Percentiles rank a stretch among this genome's conserved stretches.
These are phyloP conservation scores for Beta corolliflora DNA, from an alignment of 179 eudicot genomes.

Conservation along the genomic window DNA sequence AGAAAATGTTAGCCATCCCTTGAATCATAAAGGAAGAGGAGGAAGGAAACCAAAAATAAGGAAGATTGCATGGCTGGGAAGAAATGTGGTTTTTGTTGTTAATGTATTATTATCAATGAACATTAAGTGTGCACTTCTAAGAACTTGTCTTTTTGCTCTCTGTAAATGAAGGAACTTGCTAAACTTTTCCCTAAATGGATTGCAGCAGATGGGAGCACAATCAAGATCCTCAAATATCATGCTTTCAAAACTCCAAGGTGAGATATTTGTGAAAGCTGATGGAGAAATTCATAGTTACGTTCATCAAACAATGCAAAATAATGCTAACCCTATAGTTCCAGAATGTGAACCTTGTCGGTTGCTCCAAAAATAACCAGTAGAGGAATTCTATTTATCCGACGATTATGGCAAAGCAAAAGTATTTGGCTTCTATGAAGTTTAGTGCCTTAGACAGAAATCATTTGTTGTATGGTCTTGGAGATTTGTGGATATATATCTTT, in stretches of 20 bases:
- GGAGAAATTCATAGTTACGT: background rate
- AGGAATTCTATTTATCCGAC: conserved; percentile 87
- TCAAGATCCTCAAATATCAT: conserved; percentile 89
- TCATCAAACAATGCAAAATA: background rate
- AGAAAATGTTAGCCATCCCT: too few relatives aligned
- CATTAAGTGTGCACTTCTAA: too few relatives aligned
- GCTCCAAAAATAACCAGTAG: conserved; percentile 61
- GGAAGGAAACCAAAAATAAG: too few relatives aligned
- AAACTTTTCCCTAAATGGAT: conserved; percentile 95
- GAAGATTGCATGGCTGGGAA: too few relatives aligned
- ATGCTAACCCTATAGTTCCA: conserved; percentile 52
- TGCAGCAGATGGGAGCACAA: conserved; percentile 94
- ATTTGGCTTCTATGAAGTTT: conserved; percentile 92
- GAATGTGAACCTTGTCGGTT: conserved; percentile 94
- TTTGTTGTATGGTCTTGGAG: too few relatives aligned
- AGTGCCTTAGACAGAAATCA: too few relatives aligned
- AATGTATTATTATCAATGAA: too few relatives aligned
- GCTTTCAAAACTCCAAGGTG: conserved; percentile 97
- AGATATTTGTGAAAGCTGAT: conserved; percentile 5
- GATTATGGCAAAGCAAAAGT: conserved; percentile 97
- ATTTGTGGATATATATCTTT: too few relatives aligned
- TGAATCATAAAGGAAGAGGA: too few relatives aligned
- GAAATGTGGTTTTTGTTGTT: too few relatives aligned
- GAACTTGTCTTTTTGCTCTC: too few relatives aligned
- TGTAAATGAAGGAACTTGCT: conserved; percentile 79